These are phyloP conservation scores for Cyberlindnera xishuangbannaensis DNA, from an alignment of 805 yeast genomes.

Conservation along the genomic window DNA sequence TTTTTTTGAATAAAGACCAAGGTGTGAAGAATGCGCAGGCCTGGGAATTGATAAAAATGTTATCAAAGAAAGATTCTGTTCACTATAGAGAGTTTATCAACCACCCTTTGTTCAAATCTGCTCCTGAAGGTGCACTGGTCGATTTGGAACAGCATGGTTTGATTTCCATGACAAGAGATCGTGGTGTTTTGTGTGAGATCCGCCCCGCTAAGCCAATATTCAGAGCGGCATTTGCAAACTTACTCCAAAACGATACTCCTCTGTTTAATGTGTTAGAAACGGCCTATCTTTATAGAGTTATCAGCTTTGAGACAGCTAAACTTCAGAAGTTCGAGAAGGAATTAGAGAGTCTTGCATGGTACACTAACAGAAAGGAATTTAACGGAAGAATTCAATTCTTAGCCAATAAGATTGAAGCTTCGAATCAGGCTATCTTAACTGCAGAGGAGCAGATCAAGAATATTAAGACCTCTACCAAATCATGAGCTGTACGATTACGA, in stretches of 20 bases:
- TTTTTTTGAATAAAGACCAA: conserved; percentile 49
- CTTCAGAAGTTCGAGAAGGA: conserved; percentile 69
- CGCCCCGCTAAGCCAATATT: conserved; percentile 81
- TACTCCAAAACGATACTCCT: conserved; percentile 48
- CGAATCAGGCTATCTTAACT: conserved; percentile 45
- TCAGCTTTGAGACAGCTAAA: conserved; percentile 54
- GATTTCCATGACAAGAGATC: conserved; percentile 63
- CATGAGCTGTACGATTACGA: no score
- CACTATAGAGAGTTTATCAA: conserved; percentile 46
- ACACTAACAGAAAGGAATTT: conserved; percentile 48
- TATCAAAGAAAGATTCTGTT: conserved; percentile 45
- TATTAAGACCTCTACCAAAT: no score
- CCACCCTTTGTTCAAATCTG: conserved; percentile 54
- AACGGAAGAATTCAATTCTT: conserved; percentile 60
- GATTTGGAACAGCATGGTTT: conserved; percentile 78
- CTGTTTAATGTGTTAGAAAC: conserved; percentile 61
- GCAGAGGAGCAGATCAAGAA: conserved; percentile 41
- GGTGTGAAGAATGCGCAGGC: conserved; percentile 76
- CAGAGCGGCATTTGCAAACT: conserved; percentile 67
- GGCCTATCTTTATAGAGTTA: conserved; percentile 46
- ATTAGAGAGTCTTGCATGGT: conserved; percentile 47
- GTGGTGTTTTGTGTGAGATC: conserved; percentile 65
- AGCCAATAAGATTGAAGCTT: conserved; percentile 56
- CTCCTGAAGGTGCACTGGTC: conserved; percentile 50
- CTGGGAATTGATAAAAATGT: conserved; percentile 70